A percentile compares a stretch with the other conserved stretches of the same genome.
Evolutionary conservation across 495 filamentous ascomycete genomes (phyloP).

Genomic region (Diplogelasinospora grovesii): DNA sequence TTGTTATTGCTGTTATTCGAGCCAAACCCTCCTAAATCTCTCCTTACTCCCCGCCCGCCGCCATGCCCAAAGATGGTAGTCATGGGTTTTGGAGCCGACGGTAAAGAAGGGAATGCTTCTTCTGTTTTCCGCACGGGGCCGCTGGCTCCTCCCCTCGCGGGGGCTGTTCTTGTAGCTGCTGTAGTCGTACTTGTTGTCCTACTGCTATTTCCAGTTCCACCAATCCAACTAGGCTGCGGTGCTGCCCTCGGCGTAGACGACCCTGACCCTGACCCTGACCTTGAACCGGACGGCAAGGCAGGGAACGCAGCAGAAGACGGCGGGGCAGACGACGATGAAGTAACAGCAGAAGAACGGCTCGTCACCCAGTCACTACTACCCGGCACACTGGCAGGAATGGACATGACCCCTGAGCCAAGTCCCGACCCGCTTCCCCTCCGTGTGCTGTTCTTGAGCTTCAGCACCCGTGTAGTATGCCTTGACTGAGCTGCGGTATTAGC

Average conservation of each 20-base stretch:
- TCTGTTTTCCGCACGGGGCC: slow-evolving; percentile 10
- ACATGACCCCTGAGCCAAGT: slow-evolving; percentile 9
- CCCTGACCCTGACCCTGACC: slow-evolving; percentile 26
- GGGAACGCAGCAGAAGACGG: slow-evolving; percentile 30
- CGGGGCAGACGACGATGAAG: slow-evolving; percentile 4
- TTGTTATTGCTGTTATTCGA: slow-evolving; percentile 29
- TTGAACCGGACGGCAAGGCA: slow-evolving; percentile 36
- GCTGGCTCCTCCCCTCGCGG: slow-evolving; percentile 15
- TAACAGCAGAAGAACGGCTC: no score
- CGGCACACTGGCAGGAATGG: slow-evolving; percentile 45
- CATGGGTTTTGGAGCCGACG: slow-evolving; percentile 68
- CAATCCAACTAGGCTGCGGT: slow-evolving; percentile 23
- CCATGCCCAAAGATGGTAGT: slow-evolving; percentile 77
- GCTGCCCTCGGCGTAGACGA: no score
- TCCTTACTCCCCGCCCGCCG: slow-evolving; percentile 53
- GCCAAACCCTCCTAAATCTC: slow-evolving; percentile 59
- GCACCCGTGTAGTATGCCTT: slow-evolving; percentile 35
- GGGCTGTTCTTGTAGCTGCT: slow-evolving; percentile 13
- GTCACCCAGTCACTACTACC: no score
- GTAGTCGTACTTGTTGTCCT: no score
- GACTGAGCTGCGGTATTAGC: slow-evolving; percentile 14
- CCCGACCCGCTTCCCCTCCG: slow-evolving; percentile 20
- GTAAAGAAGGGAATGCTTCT: slow-evolving; percentile 78
- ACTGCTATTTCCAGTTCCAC: no score
- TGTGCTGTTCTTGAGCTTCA: slow-evolving; percentile 45